Evolutionary conservation across 768 basidiomycete genomes (phyloP), one percentile per base, ranked within the genome.

Genomic region (Rhizopogon roseolus): DNA sequence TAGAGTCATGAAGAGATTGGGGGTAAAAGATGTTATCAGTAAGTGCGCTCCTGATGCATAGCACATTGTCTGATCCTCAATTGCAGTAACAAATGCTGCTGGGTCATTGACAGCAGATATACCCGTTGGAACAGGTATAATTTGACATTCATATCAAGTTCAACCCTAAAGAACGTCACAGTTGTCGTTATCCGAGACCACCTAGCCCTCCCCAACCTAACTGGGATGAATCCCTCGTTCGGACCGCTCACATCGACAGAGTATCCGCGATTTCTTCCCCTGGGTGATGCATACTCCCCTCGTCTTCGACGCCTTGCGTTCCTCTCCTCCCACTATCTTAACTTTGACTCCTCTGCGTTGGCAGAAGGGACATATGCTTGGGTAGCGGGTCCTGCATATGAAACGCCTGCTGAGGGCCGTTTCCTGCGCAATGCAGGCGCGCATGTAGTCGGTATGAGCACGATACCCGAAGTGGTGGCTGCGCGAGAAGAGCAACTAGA

Each of bases 381-480:
- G 89, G 93, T 95, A 43, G 80, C 84, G 29, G 93, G 93, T 0
- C 93, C 93, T 13, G 89, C 90, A 7, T 95, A 95, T 64, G 93
- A 95, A 71, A 90, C 89, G 0, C 84, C 88, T 2, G 92, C 90
- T 0, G 93, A 96, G 61, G 93, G 91, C 32, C 75, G 85, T 45
- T 84, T 93, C 70, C 71, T 95, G 39, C 73, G 87, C 14, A 69
- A 71, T 7, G 83, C 81, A 0, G 93, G 93, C 3, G 93, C 87
- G 1, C 90, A 92, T 60, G 88, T 93, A n/a, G 93, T 94, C 2
- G 93, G 93, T 2, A 95, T 95, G 93, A 92, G 89, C 60, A 95
- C 93, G 0, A 81, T 94, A 14, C 93, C 92, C 0, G 93, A 95
- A 69, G 93, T 95, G 25, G 73, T 93, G 22, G 88, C 83, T 0